Evolutionary conservation across 768 basidiomycete species (phyloP), one percentile per base, ranked within the genome.

Genomic region (Leccinum disarticulatum): DNA sequence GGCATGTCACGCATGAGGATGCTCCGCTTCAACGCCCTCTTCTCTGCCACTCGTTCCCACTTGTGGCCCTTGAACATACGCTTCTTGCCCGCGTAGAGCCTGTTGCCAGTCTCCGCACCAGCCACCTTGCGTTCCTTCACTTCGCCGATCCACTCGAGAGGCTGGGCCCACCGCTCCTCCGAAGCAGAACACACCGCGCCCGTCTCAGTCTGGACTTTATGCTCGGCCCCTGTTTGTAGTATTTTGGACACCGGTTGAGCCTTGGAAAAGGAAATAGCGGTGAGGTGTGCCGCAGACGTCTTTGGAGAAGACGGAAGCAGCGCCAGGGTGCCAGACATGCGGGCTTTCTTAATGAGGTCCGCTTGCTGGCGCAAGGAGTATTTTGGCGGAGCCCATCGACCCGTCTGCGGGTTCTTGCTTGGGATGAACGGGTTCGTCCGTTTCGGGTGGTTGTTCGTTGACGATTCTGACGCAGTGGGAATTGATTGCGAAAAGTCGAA

Each of bases 41-140:
- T 77, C 58, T 76, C 79, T 64, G 77, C 79, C 63, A 76, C 69
- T 36, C 89, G 82, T 76, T 93, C 88, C 87, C 88, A 92, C 66
- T 83, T 88, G 79, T 93, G 91, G n/a, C 91, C 91, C 80, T 93
- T 94, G 84, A 94, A 93, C 91, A 93, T 93, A 62, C 82, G 79
- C 80, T 85, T 88, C 82, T 83, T 89, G 59, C 80, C 85, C 10
- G 87, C 84, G 64, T 93, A 94, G 64, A 93, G 73, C 56, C 83
- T 80, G 62, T 81, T 81, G 36, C 88, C 87, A 66, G 79, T 67
- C 59, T 86, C 78, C 54, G 81, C 75, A 57, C 87, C 83, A 58
- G 76, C 69, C 31, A 77, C 76, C 43, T 68, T 70, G 70, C 77
- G 80, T 56, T 74, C 71, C 65, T 74, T 70, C 22, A 68, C 62